phyloP scores from a whole-genome alignment of 2,329 filamentous ascomycete species.

The Nannizziopsis barbatae region DNA sequence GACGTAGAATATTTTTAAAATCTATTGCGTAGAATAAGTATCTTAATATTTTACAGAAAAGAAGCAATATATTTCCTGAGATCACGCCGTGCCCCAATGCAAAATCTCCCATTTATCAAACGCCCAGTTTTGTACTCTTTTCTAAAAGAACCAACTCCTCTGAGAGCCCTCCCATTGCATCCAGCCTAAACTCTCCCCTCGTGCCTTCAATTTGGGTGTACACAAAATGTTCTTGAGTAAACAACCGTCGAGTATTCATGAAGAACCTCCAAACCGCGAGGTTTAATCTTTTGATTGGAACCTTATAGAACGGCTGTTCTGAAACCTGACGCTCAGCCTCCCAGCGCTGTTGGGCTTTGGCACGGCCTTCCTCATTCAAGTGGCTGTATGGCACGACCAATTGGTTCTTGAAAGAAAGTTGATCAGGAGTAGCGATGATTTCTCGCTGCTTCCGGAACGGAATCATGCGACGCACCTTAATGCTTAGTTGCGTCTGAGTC shows the following conservation, averaged over 20 bases:
- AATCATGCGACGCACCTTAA: conserved; percentile 28
- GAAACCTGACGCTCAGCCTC: conserved; percentile 11
- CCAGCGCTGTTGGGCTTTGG: conserved; percentile 15
- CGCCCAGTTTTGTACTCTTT: conserved; percentile 3
- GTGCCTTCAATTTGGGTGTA: conserved; percentile 28
- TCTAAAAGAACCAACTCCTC: conserved; percentile 11
- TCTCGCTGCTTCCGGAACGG: conserved; percentile 31
- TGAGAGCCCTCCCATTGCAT: conserved; percentile 24
- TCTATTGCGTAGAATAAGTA: too few species aligned
- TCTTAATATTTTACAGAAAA: too few species aligned
- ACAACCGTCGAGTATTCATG: conserved; percentile 28
- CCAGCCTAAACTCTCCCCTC: conserved; percentile 29
- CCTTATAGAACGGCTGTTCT: conserved; percentile 25
- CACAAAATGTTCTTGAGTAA: conserved; percentile 33
- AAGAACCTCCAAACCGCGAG: conserved; percentile 25
- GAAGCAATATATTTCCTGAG: too few species aligned
- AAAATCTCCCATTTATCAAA: too few species aligned
- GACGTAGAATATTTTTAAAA: too few species aligned
- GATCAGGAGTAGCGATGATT: conserved; percentile 20
- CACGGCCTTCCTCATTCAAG: conserved; percentile 14
- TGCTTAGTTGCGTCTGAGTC: conserved; percentile 25
- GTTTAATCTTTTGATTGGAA: conserved; percentile 25
- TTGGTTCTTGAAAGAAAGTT: conserved; percentile 27
- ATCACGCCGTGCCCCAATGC: too few species aligned
- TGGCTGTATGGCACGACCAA: conserved; percentile 21